Percentiles rank a stretch among this genome's conserved stretches.
These are phyloP conservation scores for Phascolomyces articulosus DNA, from an alignment of 371 early-diverging fungal genomes.

Conservation along the genomic window DNA sequence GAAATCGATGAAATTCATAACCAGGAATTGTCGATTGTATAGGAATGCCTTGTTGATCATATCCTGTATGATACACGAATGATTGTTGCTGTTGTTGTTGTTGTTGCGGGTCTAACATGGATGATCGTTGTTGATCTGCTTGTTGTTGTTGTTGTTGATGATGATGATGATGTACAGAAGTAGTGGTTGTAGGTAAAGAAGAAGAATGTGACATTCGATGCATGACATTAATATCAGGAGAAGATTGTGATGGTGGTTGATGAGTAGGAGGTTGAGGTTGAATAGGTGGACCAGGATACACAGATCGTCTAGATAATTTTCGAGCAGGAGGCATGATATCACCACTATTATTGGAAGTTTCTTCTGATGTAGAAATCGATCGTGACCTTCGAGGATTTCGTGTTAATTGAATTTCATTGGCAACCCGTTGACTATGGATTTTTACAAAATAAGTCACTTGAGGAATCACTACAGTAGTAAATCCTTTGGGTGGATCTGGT, in stretches of 20 bases:
- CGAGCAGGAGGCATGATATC: slow-evolving; percentile 4
- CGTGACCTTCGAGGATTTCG: slow-evolving; percentile 21
- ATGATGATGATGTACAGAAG: slow-evolving; percentile 22
- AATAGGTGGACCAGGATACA: not conserved
- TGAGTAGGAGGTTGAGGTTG: not conserved
- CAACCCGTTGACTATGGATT: slow-evolving; percentile 35
- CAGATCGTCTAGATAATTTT: slow-evolving; percentile 1
- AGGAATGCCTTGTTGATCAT: slow-evolving; percentile 19
- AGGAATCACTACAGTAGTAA: slow-evolving; percentile 34
- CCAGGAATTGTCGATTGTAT: slow-evolving; percentile 22
- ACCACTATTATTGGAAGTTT: not conserved
- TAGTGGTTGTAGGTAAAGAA: no score
- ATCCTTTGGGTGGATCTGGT: slow-evolving; percentile 34
- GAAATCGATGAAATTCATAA: slow-evolving; percentile 26
- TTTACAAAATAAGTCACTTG: slow-evolving; percentile 35
- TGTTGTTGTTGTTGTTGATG: slow-evolving; percentile 18
- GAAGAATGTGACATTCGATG: slow-evolving; percentile 8
- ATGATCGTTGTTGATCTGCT: slow-evolving; percentile 11
- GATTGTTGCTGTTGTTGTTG: slow-evolving; percentile 16
- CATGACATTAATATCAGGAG: not conserved
- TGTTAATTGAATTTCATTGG: slow-evolving; percentile 24
- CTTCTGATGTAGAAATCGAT: slow-evolving; percentile 16
- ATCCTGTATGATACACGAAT: slow-evolving; percentile 23
- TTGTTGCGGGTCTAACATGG: slow-evolving; percentile 13
- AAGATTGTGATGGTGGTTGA: not conserved